Base-by-base conservation (phyloP, 495 filamentous ascomycete species). In the Trichoderma erinaceum region DNA sequence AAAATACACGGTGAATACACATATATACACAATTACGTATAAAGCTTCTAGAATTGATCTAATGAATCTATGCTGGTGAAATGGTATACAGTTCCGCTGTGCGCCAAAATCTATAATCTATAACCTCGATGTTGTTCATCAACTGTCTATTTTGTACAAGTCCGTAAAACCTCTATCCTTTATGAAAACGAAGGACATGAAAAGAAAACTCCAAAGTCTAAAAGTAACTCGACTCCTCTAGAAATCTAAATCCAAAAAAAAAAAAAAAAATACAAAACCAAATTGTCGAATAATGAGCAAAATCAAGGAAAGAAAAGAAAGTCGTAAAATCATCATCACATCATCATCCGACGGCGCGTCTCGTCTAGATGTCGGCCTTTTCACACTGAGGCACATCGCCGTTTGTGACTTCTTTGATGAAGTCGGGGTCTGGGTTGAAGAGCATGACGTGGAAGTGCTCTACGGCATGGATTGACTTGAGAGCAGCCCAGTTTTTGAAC, bases 361-460 rank as follows among this genome's bases (percentile, higher is more conserved):
- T 7, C 10, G 48, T 21, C 29, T 32, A 61, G 1, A 61, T 61
- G 29, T 61, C 56, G 16, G 56, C 56, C 56, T 61, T 61, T 13
- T 61, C 69, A 66, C 78, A 77, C 72, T 89, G 71, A 3, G 91
- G 87, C 12, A 90, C 79, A 78, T 97, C 91, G 5, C 89, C 90
- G 35, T 84, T 76, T 2, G 92, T 96, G 70, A 96, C 85, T 69
- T 89, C 82, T 69, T 82, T 77, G 41, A 97, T 73, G 69, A 93
- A 92, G 43, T 78, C 83, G 63, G 80, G 79, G 73, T 92, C 87
- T 5, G 92, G 88, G 64, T 90, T 82, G 76, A 86, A 88, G 58
- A 97, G 79, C 91, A 97, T 93, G 73, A 97, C 90, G 76, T 97
- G 92, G 77, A 97, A 95, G 73, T 97, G 92, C 81, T 97, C 92